phyloP scores from a whole-genome alignment of 192 early-diverging fungal species.

The Cladochytrium replicatum region DNA sequence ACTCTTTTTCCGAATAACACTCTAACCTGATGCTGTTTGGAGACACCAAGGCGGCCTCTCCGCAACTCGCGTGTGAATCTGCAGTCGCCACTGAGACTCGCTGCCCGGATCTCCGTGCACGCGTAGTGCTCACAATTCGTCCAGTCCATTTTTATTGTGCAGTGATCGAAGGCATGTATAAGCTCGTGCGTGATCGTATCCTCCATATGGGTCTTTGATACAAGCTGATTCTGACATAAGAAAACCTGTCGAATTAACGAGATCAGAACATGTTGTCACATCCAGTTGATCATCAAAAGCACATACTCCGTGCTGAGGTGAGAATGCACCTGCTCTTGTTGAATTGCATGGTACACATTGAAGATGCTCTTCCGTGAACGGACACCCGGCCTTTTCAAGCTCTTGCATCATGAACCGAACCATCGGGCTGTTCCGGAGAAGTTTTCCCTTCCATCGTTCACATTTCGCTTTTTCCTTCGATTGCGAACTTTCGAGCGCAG shows the following conservation, averaged over 20 bases:
- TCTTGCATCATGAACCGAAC: constrained; percentile 80
- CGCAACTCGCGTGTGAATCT: constrained; percentile 30
- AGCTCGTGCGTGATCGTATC: constrained; percentile 89
- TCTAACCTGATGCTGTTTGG: constrained; percentile 33
- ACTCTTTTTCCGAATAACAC: not conserved
- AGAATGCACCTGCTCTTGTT: constrained; percentile 78
- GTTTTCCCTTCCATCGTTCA: constrained; percentile 65
- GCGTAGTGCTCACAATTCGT: constrained; percentile 36
- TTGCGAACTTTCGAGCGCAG: too few relatives aligned
- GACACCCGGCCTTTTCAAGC: constrained; percentile 57
- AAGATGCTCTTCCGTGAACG: constrained; percentile 48
- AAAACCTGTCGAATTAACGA: constrained; percentile 37
- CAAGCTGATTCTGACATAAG: constrained; percentile 77
- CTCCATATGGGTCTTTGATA: constrained; percentile 72
- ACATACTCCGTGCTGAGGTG: constrained; percentile 53
- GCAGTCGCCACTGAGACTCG: constrained; percentile 37
- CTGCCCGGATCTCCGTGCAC: constrained; percentile 44
- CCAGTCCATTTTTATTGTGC: constrained; percentile 34
- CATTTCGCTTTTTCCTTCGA: constrained; percentile 41
- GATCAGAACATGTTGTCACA: not conserved
- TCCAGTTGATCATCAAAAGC: not conserved
- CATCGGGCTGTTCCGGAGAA: constrained; percentile 64
- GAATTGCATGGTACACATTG: constrained; percentile 74
- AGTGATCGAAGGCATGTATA: constrained; percentile 46
- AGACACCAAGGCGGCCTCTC: constrained; percentile 29